Base-by-base conservation (phyloP, 805 yeast genomes). In the Naumovozyma dairenensis region DNA sequence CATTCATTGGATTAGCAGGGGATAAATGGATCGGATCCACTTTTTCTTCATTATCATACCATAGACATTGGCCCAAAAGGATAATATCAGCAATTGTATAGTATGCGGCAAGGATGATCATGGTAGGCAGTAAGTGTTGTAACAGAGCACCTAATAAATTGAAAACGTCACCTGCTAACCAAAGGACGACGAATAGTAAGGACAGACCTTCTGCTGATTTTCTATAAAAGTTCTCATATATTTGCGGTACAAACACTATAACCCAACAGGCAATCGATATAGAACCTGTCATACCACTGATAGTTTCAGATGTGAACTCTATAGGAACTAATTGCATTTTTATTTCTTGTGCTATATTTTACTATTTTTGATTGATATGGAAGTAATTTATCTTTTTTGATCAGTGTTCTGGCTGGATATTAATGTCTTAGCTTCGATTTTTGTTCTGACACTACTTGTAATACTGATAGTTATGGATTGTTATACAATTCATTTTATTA, bases 241-340 rank as follows among this genome's bases (percentile, higher is more conserved):
- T 80, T 55, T 89, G 97, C 8, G 97, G 97, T 24, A 94, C 93
- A 66, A 92, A 89, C 13, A 89, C 98, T 31, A 92, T 87, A 39
- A 92, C 80, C 98, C 98, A 89, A 57, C 96, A 92, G 12, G 96
- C 94, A 30, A 89, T 73, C 16, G 97, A 89, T 24, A 92, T 85
- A 9, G 94, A 84, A 20, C 82, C 65, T 6, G 53, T 26, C 35
- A 82, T 79, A 5, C 89, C 92, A 49, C 85, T 75, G 15, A 81
- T 74, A 13, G 81, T 82, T 42, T 74, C 72, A 13, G 83, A 76
- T 43, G 74, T 79, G 35, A 78, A 63, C 19, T 71, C 68, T 16
- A 78, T 67, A 3, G 86, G 82, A 14, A 43, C 48, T 10, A 54
- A 35, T 15, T 41, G 43, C 50, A 51, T 50, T 8, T 21, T 35